Base-by-base conservation (phyloP, 306 rosid species). In the Vicia sativa region DNA sequence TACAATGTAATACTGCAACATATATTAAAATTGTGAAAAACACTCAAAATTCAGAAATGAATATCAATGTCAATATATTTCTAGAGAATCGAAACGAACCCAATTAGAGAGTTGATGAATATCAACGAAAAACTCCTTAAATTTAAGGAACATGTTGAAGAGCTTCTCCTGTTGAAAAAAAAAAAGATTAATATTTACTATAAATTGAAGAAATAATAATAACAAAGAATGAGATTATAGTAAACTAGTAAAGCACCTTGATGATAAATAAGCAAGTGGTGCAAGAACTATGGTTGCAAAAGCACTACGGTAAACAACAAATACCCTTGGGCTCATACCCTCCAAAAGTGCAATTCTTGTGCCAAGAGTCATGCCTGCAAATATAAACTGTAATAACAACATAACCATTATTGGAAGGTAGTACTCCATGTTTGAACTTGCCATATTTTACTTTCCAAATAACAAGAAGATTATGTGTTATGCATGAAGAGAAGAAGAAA, bases 281-380 rank as follows among this genome's bases (percentile, higher is more conserved):
- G 80, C 73, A 53, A 88, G 78, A 4, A 74, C 65, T 59, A 68
- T 13, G 34, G 95, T 83, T 26, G 88, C 90, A 28, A 83, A 59
- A 66, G 78, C 82, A 16, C 85, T 80, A 16, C 88, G 72, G 15
- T 85, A 87, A 3, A 85, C 73, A 0, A 87, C 74, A 67, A 79
- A 83, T 0, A 85, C 81, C 23, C 67, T 46, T 1, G 90, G 87
- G 13, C 67, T 87, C 88, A 85, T 72, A 29, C 95, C 95, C 2
- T 75, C 49, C 38, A 85, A 29, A 2, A 88, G 37, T 26, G 68
- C 84, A 6, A 58, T 55, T 74, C 86, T 75, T 26, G 81, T 72
- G 25, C 68, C 58, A 9, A 87, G 72, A 29, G 78, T 28, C 55
- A 73, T 23, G 6, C 54, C 79, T 57, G 95, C 76, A 45, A 66